These are phyloP conservation scores for Pseudocercospora ulei DNA, from an alignment of 2,329 filamentous ascomycete species.

Conservation along the genomic window DNA sequence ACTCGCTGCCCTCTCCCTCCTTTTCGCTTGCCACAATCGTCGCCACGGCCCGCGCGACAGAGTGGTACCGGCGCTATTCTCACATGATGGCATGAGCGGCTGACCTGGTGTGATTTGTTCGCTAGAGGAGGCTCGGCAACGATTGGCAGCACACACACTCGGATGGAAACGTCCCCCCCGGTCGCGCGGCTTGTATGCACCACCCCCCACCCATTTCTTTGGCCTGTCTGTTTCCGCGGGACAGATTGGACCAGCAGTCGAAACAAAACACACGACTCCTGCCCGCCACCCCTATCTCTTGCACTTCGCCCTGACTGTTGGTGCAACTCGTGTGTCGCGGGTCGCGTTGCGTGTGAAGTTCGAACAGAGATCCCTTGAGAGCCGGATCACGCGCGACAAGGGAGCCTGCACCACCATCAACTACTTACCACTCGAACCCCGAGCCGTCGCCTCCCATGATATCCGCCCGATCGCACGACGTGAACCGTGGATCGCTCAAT, in stretches of 20 bases:
- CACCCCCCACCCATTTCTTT: conserved; percentile 8
- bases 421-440: conserved; percentile 8
- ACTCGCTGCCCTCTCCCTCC: background rate
- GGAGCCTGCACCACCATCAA: background rate
- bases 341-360: conserved; percentile 6
- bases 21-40: conserved; percentile 4
- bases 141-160: conserved; percentile 2
- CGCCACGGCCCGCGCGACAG: conserved; percentile 8
- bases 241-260: conserved; percentile 8
- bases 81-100: background rate
- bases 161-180: conserved; percentile 1
- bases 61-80: conserved; percentile 8
- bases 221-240: conserved; percentile 4
- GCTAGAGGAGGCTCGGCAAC: conserved; percentile 1
- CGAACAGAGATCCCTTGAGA: conserved; percentile 2
- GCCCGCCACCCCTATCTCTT: conserved; percentile 2
- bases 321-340: conserved; percentile 6
- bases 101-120: conserved; percentile 4
- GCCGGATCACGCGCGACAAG: conserved; percentile 8
- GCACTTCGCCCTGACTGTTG: background rate
- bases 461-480: conserved; percentile 26
- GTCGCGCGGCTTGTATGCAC: background rate
- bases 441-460: conserved; percentile 31
- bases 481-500: conserved; percentile 34
- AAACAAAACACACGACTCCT: conserved; percentile 6